Evolutionary conservation across 352 stramenopile genomes (phyloP), one percentile per base, ranked within the genome.

Genomic region (Pythium periplocum): DNA sequence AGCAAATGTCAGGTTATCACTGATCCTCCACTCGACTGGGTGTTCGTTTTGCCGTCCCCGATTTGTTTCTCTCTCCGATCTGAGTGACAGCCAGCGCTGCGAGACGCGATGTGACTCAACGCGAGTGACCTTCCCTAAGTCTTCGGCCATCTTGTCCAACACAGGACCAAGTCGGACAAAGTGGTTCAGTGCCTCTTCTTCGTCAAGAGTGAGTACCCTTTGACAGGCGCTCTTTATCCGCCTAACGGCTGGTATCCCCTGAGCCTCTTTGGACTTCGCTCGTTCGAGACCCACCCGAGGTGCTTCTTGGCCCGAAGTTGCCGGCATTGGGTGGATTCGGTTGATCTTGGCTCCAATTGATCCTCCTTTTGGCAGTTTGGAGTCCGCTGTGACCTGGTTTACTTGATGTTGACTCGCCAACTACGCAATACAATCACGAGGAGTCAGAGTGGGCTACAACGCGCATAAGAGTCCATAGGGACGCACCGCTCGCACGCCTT

Each of bases 81-180:
- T 59, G 35, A 53, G 59, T n/a, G 33, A 10, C 1, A 26, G 17
- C 17, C 17, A 26, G 17, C 17, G 17, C 17, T 26, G 17, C 17
- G 57, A 50, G 3, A 69, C 52, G 6, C 66, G 65, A 34, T 74
- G 54, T 1, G 70, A 58, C 4, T 68, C 71, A 2, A 76, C 39
- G 3, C 55, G 62, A 44, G 69, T 81, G 39, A 81, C 53, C 3
- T 70, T 46, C 51, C 71, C 72, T 43, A 81, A 57, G 42, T 81
- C 71, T 34, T 81, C 70, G 37, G 78, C 65, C 8, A 69, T 63
- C 33, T 75, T 55, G 55, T 71, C 53, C 6, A 78, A 64, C 8
- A 76, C 68, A 36, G 78, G 69, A 31, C 64, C 56, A 40, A 78
- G 55, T n/a, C 75, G 53, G 31, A 81, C 63, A 46, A 81, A 81